Evolutionary conservation across 2,329 filamentous ascomycete genomes (phyloP), one percentile per base, ranked within the genome.

Genomic region (Ampelomyces quisqualis): DNA sequence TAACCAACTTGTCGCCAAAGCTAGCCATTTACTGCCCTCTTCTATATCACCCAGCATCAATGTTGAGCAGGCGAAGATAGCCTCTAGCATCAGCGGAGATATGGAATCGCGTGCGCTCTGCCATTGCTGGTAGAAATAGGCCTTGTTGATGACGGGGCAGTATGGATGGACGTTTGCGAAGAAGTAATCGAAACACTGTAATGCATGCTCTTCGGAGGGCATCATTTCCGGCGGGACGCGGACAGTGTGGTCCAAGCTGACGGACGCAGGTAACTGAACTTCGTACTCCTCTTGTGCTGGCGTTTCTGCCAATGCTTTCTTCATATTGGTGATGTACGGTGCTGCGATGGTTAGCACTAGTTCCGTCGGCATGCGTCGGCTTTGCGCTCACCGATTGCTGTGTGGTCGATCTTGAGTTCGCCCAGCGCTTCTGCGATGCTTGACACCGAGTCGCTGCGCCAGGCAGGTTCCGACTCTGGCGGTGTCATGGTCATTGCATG

Each of bases 131-230:
- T 93, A 95, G 57, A 97, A 87, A 26, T 85, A 76, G 2, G 79
- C 73, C 58, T 88, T 87, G 70, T 93, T 90, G 38, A 97, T 73
- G 3, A 97, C 89, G 0, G 91, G 91, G 2, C 94, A 84, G 56
- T 95, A 97, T 0, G 90, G 90, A 60, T 97, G 93, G 21, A 96
- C 86, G 54, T 96, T 84, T 22, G 78, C 75, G 67, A 97, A 97
- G 65, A 89, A 97, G 29, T 95, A 85, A 26, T 93, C 83, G 64
- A 97, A 95, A 63, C 93, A 95, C 23, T 86, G 80, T 61, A 90
- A 73, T 4, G 85, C 84, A 23, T 88, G 88, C 30, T 88, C 84
- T 21, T 96, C 89, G 20, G 85, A 80, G 1, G 91, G 91, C 90
- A 97, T 95, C 59, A 97, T 78, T 58, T 94, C 90, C 0, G 86